A percentile compares a stretch with the other conserved stretches of the same genome.
Conservation (phyloP, 2,329 filamentous ascomycete species). For the Penicillium nordicum region DNA sequence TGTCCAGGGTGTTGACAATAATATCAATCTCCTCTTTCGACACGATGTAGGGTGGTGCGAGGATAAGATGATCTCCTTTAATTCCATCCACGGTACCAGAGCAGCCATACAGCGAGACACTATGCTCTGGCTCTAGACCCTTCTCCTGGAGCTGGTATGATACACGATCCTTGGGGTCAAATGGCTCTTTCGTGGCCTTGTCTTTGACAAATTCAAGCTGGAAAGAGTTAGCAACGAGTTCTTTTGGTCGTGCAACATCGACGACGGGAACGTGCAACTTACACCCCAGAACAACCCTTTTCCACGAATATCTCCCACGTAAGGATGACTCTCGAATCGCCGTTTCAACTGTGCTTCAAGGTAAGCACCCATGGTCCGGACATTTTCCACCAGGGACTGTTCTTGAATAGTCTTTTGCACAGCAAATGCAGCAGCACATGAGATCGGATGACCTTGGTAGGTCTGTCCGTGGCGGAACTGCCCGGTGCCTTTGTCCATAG, state of each 20-base stretch:
- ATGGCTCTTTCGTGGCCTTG: conserved; percentile 54
- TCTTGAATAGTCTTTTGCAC: conserved; percentile 59
- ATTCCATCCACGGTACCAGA: conserved; percentile 57
- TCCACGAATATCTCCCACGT: conserved; percentile 59
- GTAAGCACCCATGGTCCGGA: conserved; percentile 50
- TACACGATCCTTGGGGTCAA: conserved; percentile 46
- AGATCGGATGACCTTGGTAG: conserved; percentile 59
- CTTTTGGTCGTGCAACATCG: background rate
- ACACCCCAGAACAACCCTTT: conserved; percentile 59
- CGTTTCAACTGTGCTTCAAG: conserved; percentile 44
- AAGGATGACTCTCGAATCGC: conserved; percentile 43
- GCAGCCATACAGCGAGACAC: conserved; percentile 62
- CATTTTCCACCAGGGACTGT: conserved; percentile 58
- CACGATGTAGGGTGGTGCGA: conserved; percentile 67
- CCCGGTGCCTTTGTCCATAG: conserved; percentile 46
- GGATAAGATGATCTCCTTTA: conserved; percentile 65
- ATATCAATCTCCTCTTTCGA: conserved; percentile 54
- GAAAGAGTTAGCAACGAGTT: background rate
- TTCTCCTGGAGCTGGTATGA: conserved; percentile 51
- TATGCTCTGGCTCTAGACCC: conserved; percentile 44
- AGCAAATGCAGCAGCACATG: conserved; percentile 58
- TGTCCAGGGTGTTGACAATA: conserved; percentile 52
- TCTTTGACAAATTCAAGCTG: conserved; percentile 58
- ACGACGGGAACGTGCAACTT: conserved; percentile 28
- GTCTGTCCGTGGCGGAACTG: conserved; percentile 59